These are phyloP conservation scores for Termitomyces sp. DNA, from an alignment of 768 basidiomycete genomes.

Conservation along the genomic window DNA sequence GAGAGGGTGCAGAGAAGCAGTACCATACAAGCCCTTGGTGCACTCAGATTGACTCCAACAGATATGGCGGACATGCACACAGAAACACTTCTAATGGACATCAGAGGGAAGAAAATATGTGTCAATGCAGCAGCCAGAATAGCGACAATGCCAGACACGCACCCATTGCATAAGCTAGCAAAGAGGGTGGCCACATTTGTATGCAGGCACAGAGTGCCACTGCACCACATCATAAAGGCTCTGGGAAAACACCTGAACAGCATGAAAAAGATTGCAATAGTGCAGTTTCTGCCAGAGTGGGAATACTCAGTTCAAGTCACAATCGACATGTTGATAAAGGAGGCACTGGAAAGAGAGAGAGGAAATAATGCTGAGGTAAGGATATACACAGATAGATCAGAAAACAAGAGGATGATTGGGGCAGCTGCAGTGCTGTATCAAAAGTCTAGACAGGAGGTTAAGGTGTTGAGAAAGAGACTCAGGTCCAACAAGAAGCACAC, in stretches of 20 bases:
- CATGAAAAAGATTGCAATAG: not conserved
- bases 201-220: slow-evolving; percentile 3
- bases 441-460: not conserved
- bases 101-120: slow-evolving; percentile 9
- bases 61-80: slow-evolving; percentile 12
- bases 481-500: slow-evolving; percentile 16
- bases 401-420: slow-evolving; percentile 20
- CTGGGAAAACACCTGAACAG: not conserved
- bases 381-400: slow-evolving; percentile 27
- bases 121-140: not conserved
- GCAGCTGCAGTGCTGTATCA: slow-evolving; percentile 21
- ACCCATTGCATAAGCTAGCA: slow-evolving; percentile 6
- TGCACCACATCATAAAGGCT: slow-evolving; percentile 8
- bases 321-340: not conserved
- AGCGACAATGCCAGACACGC: slow-evolving; percentile 1
- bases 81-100: slow-evolving; percentile 7
- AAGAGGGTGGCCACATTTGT: not conserved
- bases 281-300: not conserved
- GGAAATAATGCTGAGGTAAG: not conserved
- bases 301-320: not conserved
- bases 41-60: slow-evolving; percentile 10
- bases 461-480: slow-evolving; percentile 14
- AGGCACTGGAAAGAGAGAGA: not conserved
- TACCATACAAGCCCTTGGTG: slow-evolving; percentile 10
- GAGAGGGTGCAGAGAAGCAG: not conserved